Percentiles rank a stretch among this genome's conserved stretches.
Evolutionary conservation across 768 basidiomycete genomes (phyloP).

Genomic region (Kwoniella europaea): DNA sequence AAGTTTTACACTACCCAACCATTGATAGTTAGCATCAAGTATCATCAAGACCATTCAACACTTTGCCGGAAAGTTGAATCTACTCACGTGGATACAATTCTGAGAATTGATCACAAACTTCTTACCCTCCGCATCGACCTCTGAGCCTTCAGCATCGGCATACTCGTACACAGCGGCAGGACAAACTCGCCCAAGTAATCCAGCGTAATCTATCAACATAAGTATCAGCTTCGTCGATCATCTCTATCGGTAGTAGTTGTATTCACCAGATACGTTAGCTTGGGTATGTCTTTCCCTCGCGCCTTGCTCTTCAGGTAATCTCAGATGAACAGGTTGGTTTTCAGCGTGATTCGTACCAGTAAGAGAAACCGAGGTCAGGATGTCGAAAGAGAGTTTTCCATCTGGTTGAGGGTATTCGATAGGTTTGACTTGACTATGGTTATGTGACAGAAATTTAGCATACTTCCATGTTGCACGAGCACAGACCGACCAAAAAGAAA

Average conservation of each 20-base stretch:
- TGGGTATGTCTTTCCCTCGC: constrained; percentile 70
- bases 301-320: constrained; percentile 66
- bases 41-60: no score
- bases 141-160: constrained; percentile 68
- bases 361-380: constrained; percentile 84
- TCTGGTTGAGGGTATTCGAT: constrained; percentile 87
- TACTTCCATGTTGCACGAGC: neutral
- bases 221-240: neutral
- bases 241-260: neutral
- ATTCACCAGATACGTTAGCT: constrained; percentile 63
- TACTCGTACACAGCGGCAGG: constrained; percentile 98
- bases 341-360: constrained; percentile 98
- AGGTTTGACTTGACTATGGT: constrained; percentile 65
- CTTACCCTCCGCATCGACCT: constrained; percentile 74
- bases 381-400: constrained; percentile 87
- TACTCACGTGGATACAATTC: constrained; percentile 57
- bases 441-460: neutral
- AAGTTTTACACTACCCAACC: constrained; percentile 78
- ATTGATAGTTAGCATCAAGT: no score
- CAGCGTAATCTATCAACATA: constrained; percentile 69
- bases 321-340: constrained; percentile 88
- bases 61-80: no score
- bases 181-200: constrained; percentile 84
- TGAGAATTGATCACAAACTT: constrained; percentile 96
- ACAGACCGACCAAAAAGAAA: no score